These are phyloP conservation scores for Saksenaea oblongispora DNA, from an alignment of 371 early-diverging fungal genomes.

Conservation along the genomic window DNA sequence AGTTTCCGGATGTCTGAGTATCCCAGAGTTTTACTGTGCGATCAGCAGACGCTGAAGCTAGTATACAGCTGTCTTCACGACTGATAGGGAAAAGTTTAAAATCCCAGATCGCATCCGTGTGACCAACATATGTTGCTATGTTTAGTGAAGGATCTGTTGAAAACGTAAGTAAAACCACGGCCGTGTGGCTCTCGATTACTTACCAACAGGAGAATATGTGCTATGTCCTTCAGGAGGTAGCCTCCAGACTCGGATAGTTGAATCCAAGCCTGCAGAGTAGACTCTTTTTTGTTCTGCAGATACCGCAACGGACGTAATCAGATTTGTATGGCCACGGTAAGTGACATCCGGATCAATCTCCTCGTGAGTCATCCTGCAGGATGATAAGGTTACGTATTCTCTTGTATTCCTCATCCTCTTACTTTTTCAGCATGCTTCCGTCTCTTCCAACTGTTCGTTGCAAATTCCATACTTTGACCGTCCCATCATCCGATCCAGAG, in stretches of 20 bases:
- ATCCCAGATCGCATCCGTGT: conserved; percentile 89
- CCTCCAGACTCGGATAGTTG: conserved; percentile 76
- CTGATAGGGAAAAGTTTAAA: conserved; percentile 65
- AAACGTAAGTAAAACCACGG: conserved; percentile 9
- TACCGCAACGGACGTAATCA: conserved; percentile 71
- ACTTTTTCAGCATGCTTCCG: conserved; percentile 40
- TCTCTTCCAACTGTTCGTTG: conserved; percentile 41
- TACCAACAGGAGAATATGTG: conserved; percentile 58
- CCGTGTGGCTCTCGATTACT: conserved; percentile 8
- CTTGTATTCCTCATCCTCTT: background rate
- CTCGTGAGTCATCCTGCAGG: conserved; percentile 16
- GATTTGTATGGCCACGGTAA: conserved; percentile 79
- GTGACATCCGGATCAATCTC: conserved; percentile 77
- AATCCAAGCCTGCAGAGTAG: conserved; percentile 78
- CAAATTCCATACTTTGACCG: conserved; percentile 79
- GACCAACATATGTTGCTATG: conserved; percentile 70
- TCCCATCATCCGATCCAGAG: conserved; percentile 84
- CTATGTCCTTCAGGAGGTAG: conserved; percentile 63
- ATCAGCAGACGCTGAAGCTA: conserved; percentile 84
- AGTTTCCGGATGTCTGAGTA: conserved; percentile 45
- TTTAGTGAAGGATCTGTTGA: conserved; percentile 55
- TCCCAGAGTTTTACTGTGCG: conserved; percentile 87
- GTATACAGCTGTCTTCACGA: conserved; percentile 34
- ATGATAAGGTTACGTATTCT: background rate
- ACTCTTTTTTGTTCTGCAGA: conserved; percentile 58